Evolutionary conservation across 192 early-diverging fungal genomes (phyloP), one percentile per base, ranked within the genome.

Genomic region (Coemansia sp.): DNA sequence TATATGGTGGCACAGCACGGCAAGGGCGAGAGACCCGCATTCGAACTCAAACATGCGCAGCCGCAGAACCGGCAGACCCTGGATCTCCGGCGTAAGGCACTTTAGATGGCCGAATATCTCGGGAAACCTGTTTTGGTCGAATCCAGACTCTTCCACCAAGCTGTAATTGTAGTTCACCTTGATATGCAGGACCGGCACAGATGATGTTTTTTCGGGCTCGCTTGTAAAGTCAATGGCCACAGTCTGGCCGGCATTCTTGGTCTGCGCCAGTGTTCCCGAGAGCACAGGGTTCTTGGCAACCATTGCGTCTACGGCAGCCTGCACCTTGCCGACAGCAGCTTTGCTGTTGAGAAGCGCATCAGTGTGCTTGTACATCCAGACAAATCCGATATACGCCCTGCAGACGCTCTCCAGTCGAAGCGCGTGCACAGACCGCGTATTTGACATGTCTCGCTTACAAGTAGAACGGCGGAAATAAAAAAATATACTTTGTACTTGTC

Each of bases 341-440:
- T 19, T 36, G 20, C 5, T 10, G n/a, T 9, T n/a, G n/a, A 23
- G n/a, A 22, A 39, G 32, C 29, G 55, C 22, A 34, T 57, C 34
- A 20, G 19, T 16, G 30, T 57, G 16, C n/a, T 14, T 53, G 58
- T 60, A 58, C 47, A 74, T 65, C 72, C 72, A 74, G 2, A 61
- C 0, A 16, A 74, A 46, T 6, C 72, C 72, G 19, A 74, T 54
- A 24, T 74, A 65, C 0, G 67, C 66, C 0, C 72, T 55, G 19
- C 51, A 68, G 19, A 57, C 53, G 16, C 49, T 45, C 30, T 74
- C 72, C 4, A 57, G 55, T 3, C 34, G 22, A 20, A 57, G 22
- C 30, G 11, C 22, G 6, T 39, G 49, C 10, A 27, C 25, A 4
- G 49, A 25, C 10, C 1, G 49, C 49, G n/a, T 51, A 22, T 57